Evolutionary conservation across 768 basidiomycete genomes (phyloP), one percentile per base, ranked within the genome.

Genomic region (Auriscalpium vulgare): DNA sequence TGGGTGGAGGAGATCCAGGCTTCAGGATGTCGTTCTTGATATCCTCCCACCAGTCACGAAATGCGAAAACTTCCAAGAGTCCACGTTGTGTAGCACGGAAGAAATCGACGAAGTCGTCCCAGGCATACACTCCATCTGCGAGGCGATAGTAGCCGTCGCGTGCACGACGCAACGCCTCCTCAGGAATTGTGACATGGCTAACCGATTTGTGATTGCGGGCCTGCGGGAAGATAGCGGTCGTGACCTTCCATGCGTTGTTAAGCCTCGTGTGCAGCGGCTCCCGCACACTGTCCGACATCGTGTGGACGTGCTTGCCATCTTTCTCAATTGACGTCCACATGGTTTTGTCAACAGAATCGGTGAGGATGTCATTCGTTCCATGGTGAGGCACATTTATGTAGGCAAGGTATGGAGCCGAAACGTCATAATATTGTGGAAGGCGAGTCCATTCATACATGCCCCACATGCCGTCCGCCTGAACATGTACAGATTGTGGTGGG

Each of bases 331-430:
- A 1, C 14, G 3, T 43, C 40, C 40, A 43, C 40, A 43, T 43
- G 1, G 13, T 17, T 17, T 43, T 43, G 5, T 17, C 17, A 17
- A 3, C 62, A 55, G 71, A 71, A 47, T 72, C 57, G 3, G 66
- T 69, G 45, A 68, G 71, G 40, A 70, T 72, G 53, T 68, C 63
- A 3, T 47, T 34, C 45, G 61, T 63, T 57, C 69, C 48, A 17
- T 43, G 40, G 40, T 43, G 40, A 8, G 17, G 69, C 7, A 29
- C 47, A 29, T 29, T 29, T 29, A 29, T 29, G 29, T 29, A 29
- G 0, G 29, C 29, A 1, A 29, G 4, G 29, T 29, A 29, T 1
- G 29, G 29, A 29, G 29, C 2, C 1, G 29, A 29, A 29, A 5
- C 7, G 4, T 29, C 29, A 29, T 29, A 29, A 4, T 4, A 5